Percentiles rank a stretch among this genome's conserved stretches.
Conservation (phyloP, 495 filamentous ascomycete genomes). For the Hyaloscypha finlandica region DNA sequence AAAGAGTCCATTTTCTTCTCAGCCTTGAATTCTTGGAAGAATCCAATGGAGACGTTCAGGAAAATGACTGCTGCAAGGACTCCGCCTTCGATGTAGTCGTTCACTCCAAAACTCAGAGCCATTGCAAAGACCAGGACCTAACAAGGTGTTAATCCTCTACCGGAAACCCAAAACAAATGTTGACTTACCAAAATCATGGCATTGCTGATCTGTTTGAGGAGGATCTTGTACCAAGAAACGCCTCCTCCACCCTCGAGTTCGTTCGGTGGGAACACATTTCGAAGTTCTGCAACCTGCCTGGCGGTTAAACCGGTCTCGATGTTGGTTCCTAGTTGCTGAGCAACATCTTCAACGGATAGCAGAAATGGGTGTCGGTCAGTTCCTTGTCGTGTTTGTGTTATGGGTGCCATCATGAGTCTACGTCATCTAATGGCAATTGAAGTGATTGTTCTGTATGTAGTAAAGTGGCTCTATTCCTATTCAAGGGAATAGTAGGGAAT, state of each 20-base stretch:
- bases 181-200: slow-evolving; percentile 64
- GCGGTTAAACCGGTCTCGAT: slow-evolving; percentile 59
- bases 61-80: slow-evolving; percentile 81
- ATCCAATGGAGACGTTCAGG: slow-evolving; percentile 77
- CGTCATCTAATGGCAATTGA: background rate
- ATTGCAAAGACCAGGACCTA: slow-evolving; percentile 84
- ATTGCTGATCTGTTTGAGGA: slow-evolving; percentile 66
- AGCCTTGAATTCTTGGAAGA: slow-evolving; percentile 81
- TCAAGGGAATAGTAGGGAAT: slow-evolving; percentile 34
- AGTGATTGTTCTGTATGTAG: background rate
- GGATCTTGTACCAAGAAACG: slow-evolving; percentile 64
- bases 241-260: slow-evolving; percentile 62
- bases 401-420: slow-evolving; percentile 25
- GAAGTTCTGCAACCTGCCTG: slow-evolving; percentile 49
- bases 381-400: slow-evolving; percentile 2
- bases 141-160: slow-evolving; percentile 21
- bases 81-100: slow-evolving; percentile 80
- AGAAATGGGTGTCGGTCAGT: slow-evolving; percentile 52
- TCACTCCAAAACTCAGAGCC: slow-evolving; percentile 77
- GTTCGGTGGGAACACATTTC: slow-evolving; percentile 58
- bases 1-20: slow-evolving; percentile 87
- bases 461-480: slow-evolving; percentile 28
- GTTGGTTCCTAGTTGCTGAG: slow-evolving; percentile 51
- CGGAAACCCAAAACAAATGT: background rate
- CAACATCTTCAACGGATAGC: slow-evolving; percentile 52